These are phyloP conservation scores for Geotrichum bryndzae DNA, from an alignment of 1,139 yeast genomes.

Conservation along the genomic window DNA sequence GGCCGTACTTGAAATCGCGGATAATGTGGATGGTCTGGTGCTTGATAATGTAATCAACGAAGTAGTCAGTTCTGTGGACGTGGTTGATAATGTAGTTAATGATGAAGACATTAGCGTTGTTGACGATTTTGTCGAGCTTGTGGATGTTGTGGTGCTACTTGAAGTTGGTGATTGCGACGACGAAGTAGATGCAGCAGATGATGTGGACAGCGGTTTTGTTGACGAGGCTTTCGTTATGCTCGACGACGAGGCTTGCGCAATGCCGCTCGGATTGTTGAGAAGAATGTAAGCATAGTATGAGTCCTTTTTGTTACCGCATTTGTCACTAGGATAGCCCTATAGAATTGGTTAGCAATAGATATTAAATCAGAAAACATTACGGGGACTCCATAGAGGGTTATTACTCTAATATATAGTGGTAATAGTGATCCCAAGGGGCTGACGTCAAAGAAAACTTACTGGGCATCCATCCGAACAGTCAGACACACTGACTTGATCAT, in stretches of 20 bases:
- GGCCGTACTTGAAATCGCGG: constrained; percentile 17
- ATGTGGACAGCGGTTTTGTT: neutral
- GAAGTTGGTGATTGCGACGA: neutral
- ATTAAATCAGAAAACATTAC: neutral
- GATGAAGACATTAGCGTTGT: constrained; percentile 4
- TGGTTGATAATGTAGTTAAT: constrained; percentile 1
- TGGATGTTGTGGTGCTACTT: neutral
- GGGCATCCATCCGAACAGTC: constrained; percentile 51
- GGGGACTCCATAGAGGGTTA: neutral
- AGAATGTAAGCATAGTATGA: constrained; percentile 43
- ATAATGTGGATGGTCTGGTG: constrained; percentile 16
- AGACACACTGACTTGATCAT: constrained; percentile 28
- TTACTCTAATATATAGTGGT: neutral
- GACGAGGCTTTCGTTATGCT: constrained; percentile 3
- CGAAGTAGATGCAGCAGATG: neutral
- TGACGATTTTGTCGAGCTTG: constrained; percentile 1
- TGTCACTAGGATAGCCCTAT: constrained; percentile 41
- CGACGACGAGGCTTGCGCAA: constrained; percentile 19
- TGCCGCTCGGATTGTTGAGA: constrained; percentile 35
- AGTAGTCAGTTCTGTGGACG: constrained; percentile 2
- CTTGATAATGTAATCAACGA: constrained; percentile 16
- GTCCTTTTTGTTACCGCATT: constrained; percentile 40
- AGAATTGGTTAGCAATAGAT: constrained; percentile 31
- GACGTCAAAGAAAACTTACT: constrained; percentile 2
- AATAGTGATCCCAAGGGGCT: too few relatives aligned